A percentile compares a stretch with the other conserved stretches of the same genome.
Evolutionary conservation across 2,329 filamentous ascomycete species (phyloP).

Genomic region (Exophiala calicioides): DNA sequence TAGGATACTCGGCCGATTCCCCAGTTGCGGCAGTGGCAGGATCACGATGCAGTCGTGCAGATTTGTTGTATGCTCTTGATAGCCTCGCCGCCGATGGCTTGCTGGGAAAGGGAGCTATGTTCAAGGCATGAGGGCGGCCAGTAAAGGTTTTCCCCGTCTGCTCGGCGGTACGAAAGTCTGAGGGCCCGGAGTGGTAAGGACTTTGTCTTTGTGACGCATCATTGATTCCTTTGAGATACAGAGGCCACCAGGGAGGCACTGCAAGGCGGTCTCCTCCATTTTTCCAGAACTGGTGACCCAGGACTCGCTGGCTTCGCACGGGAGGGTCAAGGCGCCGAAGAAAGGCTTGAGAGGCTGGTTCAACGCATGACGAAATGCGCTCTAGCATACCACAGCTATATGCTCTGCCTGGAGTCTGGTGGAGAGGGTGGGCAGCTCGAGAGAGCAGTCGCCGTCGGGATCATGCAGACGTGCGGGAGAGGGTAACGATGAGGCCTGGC

Average conservation of each 20-base stretch:
- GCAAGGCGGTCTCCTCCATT: conserved; percentile 36
- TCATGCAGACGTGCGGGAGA: no score
- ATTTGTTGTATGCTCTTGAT: conserved; percentile 8
- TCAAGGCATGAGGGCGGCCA: neutral
- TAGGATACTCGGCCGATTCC: no score
- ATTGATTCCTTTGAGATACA: conserved; percentile 33
- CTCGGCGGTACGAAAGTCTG: neutral
- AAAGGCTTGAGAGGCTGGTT: conserved; percentile 51
- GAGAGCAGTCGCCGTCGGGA: conserved; percentile 2
- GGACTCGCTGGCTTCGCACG: conserved; percentile 39
- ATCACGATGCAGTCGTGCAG: neutral
- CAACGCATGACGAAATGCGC: conserved; percentile 52
- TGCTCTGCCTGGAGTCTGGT: neutral
- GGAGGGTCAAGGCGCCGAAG: conserved; percentile 43
- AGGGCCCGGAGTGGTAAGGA: neutral
- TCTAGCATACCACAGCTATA: conserved; percentile 50
- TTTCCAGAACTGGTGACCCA: conserved; percentile 42
- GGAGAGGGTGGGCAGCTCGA: neutral
- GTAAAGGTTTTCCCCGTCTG: neutral
- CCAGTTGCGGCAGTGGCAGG: no score
- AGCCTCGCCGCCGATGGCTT: no score
- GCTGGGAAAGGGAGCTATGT: neutral
- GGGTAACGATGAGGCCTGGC: no score
- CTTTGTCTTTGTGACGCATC: conserved; percentile 4
- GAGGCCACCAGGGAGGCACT: conserved; percentile 38